Base-by-base conservation (phyloP, 1,284 basidiomycete genomes). In the Porogramme epimiltina region DNA sequence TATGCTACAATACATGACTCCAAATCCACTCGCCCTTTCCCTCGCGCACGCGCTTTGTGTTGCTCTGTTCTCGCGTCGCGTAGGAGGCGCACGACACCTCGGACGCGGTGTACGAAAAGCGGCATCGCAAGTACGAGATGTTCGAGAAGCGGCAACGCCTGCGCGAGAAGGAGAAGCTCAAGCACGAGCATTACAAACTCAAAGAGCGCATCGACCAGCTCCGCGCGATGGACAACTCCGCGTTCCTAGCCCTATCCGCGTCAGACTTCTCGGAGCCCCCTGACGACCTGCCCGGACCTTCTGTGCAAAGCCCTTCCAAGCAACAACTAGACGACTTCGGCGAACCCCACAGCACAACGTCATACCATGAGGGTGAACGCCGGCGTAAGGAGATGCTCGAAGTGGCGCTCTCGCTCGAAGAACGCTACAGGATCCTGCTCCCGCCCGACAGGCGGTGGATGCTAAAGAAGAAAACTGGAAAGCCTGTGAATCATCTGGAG, bases 111-210 rank as follows among this genome's bases (percentile, higher is more conserved):
- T 97, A 95, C 66, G 83, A 90, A 67, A 84, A 84, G 52, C 81
- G 91, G 36, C 94, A 96, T 70, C 81, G 85, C 50, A 91, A 91
- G 66, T 93, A 89, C 67, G 93, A 95, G 67, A 81, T 81, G 16
- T 87, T 91, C 51, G 94, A 96, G 70, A 92, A 91, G 66, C 81
- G 91, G 11, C 85, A 89, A 65, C 84, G 92, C 3, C 74, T 92
- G 37, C 81, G 92, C 49, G 93, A 96, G 71, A 91, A 92, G 69
- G 93, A 95, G 68, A 92, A 93, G 64, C 80, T 97, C 54, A 85
- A 89, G 66, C 88, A 93, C 58, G 91, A 94, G 64, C 91, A 94
- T 57, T 92, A 94, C 73, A 95, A 94, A 69, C 83, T 97, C 62
- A 87, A 89, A 63, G 85, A 92, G 63, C 83, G 93, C 28, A 90